Evolutionary conservation across 176 grass and related monocot genomes (phyloP).

Genomic region (Avena atlantica): DNA sequence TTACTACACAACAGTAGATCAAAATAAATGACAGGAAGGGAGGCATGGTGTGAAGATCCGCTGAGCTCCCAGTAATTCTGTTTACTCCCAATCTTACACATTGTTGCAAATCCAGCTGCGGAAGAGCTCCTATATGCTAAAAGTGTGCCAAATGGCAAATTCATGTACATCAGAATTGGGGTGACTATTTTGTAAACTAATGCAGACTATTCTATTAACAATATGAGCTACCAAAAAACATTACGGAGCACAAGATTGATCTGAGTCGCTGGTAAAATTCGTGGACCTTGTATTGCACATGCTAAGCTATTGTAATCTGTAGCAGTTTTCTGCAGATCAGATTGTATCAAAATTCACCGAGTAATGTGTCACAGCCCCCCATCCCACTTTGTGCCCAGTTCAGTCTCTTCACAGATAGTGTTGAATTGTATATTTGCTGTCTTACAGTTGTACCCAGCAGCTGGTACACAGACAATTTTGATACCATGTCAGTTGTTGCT

Average conservation of each 20-base stretch:
- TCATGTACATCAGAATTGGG: constrained; percentile 25
- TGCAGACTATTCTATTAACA: constrained; percentile 27
- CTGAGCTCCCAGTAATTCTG: neutral
- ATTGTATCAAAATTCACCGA: constrained; percentile 1
- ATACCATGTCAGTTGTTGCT: neutral
- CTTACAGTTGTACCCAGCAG: neutral
- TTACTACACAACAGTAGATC: neutral
- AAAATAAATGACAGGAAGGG: neutral
- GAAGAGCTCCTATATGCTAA: neutral
- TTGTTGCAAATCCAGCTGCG: neutral
- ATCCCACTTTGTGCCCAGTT: neutral
- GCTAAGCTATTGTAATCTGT: constrained; percentile 35
- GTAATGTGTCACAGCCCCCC: neutral
- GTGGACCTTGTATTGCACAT: constrained; percentile 29
- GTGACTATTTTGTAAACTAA: constrained; percentile 28
- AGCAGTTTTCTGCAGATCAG: constrained; percentile 4
- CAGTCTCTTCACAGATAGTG: constrained; percentile 1
- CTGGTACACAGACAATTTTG: neutral
- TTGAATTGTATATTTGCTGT: constrained; percentile 30
- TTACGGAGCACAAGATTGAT: neutral
- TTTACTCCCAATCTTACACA: neutral
- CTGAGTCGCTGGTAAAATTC: neutral
- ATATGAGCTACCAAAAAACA: constrained; percentile 11
- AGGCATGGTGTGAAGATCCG: neutral
- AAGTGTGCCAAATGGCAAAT: constrained; percentile 11